Conservation (phyloP, 2,329 filamentous ascomycete species). For the Colletotrichum brevisporum region DNA sequence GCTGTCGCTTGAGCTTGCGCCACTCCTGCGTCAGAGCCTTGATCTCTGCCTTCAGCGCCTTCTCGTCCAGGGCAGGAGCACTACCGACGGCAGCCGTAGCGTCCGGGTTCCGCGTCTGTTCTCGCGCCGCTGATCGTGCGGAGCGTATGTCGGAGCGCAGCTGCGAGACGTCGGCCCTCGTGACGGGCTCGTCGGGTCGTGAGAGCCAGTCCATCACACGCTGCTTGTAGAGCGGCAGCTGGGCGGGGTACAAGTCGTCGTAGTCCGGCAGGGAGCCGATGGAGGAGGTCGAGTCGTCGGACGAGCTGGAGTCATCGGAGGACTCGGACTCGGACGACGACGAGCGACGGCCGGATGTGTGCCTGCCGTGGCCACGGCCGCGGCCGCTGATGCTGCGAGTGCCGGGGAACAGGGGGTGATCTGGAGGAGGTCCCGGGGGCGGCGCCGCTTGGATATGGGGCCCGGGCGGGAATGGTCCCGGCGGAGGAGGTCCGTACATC, state of each 20-base stretch:
- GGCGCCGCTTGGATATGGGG: neutral
- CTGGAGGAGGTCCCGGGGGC: slow-evolving; percentile 30
- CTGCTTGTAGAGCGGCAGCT: slow-evolving; percentile 62
- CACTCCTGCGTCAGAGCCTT: slow-evolving; percentile 61
- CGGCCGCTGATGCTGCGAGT: slow-evolving; percentile 38
- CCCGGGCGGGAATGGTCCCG: slow-evolving; percentile 3
- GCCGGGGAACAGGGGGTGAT: slow-evolving; percentile 28
- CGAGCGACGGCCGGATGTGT: slow-evolving; percentile 44
- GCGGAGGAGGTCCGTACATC: slow-evolving; percentile 13
- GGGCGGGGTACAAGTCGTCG: slow-evolving; percentile 63
- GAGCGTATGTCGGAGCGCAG: slow-evolving; percentile 24
- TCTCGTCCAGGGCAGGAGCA: slow-evolving; percentile 46
- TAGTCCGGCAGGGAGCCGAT: slow-evolving; percentile 69
- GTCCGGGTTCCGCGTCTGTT: neutral
- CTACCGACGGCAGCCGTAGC: slow-evolving; percentile 7
- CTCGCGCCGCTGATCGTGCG: slow-evolving; percentile 9
- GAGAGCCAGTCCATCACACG: slow-evolving; percentile 64
- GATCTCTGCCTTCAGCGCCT: slow-evolving; percentile 58
- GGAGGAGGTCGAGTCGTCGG: slow-evolving; percentile 54
- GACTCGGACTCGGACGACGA: slow-evolving; percentile 54
- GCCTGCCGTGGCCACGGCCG: slow-evolving; percentile 14
- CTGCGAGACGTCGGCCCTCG: slow-evolving; percentile 56
- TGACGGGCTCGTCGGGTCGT: slow-evolving; percentile 64
- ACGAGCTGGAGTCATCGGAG: slow-evolving; percentile 52
- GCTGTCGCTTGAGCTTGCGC: slow-evolving; percentile 52